These are phyloP conservation scores for Pyricularia sp. DNA, from an alignment of 2,329 filamentous ascomycete genomes.

Conservation along the genomic window DNA sequence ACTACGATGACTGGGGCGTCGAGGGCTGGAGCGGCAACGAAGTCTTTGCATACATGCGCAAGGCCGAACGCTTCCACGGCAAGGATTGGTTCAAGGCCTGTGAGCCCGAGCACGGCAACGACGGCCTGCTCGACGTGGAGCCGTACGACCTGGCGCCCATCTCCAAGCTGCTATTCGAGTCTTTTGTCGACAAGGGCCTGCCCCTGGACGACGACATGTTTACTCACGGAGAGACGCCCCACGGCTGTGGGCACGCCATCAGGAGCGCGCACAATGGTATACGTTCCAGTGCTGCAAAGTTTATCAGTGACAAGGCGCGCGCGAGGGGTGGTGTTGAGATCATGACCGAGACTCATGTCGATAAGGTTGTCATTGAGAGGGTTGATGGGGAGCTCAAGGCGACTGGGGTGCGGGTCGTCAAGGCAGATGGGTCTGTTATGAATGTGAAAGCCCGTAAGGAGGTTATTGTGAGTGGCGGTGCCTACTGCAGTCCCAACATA, in stretches of 20 bases:
- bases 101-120: conserved; percentile 29
- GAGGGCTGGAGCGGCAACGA: conserved; percentile 53
- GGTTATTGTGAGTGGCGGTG: conserved; percentile 39
- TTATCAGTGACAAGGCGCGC: conserved; percentile 10
- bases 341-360: background rate
- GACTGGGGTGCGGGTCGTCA: conserved; percentile 37
- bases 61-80: conserved; percentile 49
- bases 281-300: conserved; percentile 27
- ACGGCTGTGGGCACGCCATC: conserved; percentile 38
- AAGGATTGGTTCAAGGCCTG: conserved; percentile 33
- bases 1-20: conserved; percentile 62
- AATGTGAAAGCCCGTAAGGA: conserved; percentile 31
- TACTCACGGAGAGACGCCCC: conserved; percentile 40
- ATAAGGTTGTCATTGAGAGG: conserved; percentile 34
- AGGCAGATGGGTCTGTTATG: conserved; percentile 17
- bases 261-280: conserved; percentile 49
- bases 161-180: conserved; percentile 36
- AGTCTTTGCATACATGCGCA: conserved; percentile 40
- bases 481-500: conserved; percentile 56
- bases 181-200: conserved; percentile 44
- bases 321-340: background rate
- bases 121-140: conserved; percentile 42
- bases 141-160: conserved; percentile 44
- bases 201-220: conserved; percentile 39
- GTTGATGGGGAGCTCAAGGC: conserved; percentile 16